Evolutionary conservation across 2,329 filamentous ascomycete genomes (phyloP), one percentile per base, ranked within the genome.

Genomic region (Aspergillus pseudoviridinutans): DNA sequence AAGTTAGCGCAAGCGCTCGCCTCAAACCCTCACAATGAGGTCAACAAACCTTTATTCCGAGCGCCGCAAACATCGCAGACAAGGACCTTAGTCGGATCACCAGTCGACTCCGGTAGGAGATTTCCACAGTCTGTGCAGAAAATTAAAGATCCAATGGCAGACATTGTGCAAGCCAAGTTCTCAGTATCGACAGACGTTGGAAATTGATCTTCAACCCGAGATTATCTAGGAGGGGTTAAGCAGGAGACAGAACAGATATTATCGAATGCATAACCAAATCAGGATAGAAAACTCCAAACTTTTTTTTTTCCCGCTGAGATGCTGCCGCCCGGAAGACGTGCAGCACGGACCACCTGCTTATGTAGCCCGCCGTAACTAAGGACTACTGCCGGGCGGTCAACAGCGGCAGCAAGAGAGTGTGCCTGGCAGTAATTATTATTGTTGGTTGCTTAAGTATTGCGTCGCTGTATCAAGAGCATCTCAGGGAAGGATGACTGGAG

Each of bases 71-170:
- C 88, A 68, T 91, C 89, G 80, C 93, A 99, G 63, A 83, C 82
- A 57, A 97, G 78, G 57, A 89, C 83, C 56, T 89, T 88, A 71
- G 91, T 89, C 65, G 85, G 82, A 58, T 87, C 87, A 59, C 90
- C 91, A 61, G 88, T 88, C 50, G 90, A 91, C 53, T 88, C 84
- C 54, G 94, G 91, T 44, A 97, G 80, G 3, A 97, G 82, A 73
- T 96, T 96, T 60, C 93, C 93, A 74, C 93, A 97, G 72, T 92
- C 90, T 54, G 84, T 90, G 79, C 93, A 97, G 76, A 97, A 97
- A 38, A 96, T 87, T 44, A 97, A 82, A 53, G 92, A 93, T 56
- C 92, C 93, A 64, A 97, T 92, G 20, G 90, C 87, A 63, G 92
- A 87, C 93, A 97, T 44, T 66, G 58, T 17, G 32, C 32, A 38